Percentiles rank a stretch among this genome's conserved stretches.
Evolutionary conservation across 768 basidiomycete genomes (phyloP).

Genomic region (Termitomyces heimii): DNA sequence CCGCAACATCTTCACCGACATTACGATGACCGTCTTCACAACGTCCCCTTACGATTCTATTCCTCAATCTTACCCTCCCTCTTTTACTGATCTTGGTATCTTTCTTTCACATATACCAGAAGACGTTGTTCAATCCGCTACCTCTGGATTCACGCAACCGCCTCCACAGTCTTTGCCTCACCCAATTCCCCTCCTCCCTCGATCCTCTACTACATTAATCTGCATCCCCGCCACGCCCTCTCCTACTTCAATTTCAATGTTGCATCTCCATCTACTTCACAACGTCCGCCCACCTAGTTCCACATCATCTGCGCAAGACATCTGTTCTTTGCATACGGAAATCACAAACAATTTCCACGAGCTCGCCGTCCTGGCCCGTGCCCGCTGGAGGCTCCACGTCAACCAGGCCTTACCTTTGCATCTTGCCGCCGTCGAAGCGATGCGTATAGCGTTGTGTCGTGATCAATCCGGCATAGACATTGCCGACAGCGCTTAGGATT

Average conservation of each 20-base stretch:
- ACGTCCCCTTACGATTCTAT: conserved; percentile 37
- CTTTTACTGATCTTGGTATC: conserved; percentile 28
- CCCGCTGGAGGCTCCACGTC: conserved; percentile 41
- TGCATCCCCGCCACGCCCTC: conserved; percentile 41
- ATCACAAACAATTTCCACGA: conserved; percentile 67
- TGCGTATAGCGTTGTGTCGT: conserved; percentile 39
- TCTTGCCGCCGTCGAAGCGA: conserved; percentile 63
- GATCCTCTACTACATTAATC: conserved; percentile 53
- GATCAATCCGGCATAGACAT: conserved; percentile 18
- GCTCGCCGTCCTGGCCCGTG: conserved; percentile 53
- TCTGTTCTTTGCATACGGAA: conserved; percentile 37
- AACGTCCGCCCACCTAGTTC: conserved; percentile 33
- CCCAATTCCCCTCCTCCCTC: conserved; percentile 43
- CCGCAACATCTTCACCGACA: conserved; percentile 33
- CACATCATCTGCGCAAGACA: conserved; percentile 15
- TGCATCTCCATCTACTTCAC: conserved; percentile 55
- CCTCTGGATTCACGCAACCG: conserved; percentile 6
- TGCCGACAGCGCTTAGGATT: neutral
- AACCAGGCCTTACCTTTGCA: conserved; percentile 65
- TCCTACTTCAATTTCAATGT: conserved; percentile 40
- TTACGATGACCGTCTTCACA: conserved; percentile 45
- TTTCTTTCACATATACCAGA: conserved; percentile 29
- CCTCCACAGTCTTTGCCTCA: conserved; percentile 15
- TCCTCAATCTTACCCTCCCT: conserved; percentile 31
- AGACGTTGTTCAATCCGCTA: conserved; percentile 13